Base-by-base conservation (phyloP, 2,329 filamentous ascomycete genomes). In the Scedosporium apiospermum region DNA sequence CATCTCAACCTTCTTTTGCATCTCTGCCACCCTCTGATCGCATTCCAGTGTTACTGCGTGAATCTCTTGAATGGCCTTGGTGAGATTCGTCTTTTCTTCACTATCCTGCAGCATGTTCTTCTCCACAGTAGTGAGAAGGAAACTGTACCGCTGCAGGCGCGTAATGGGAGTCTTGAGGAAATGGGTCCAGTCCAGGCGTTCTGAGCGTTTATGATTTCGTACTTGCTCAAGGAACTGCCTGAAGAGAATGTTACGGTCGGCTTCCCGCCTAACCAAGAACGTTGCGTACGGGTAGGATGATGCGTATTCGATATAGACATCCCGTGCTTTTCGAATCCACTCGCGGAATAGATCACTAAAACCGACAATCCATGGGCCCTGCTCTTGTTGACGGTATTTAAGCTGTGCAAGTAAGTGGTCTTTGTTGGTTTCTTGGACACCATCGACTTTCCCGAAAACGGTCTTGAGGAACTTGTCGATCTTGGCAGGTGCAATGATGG, bases 311-410 rank as follows among this genome's bases (percentile, higher is more conserved):
- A 97, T 87, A 72, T 98, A 99, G 10, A 91, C 88, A 2, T 83
- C 79, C 73, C 88, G 91, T 38, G 95, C 95, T 74, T 97, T 98
- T 66, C 95, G 86, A 65, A 98, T 96, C 95, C 95, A 99, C 76
- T 99, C 95, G 64, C 95, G 83, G 79, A 99, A 98, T 59, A 99
- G 91, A 70, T 98, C 95, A 71, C 93, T 97, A 75, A 97, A 97
- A 3, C 95, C 95, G 12, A 85, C 81, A 64, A 99, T 88, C 87
- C 92, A 99, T 0, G 95, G 95, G 0, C 95, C 95, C 76, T 99
- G 93, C 72, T 98, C 95, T 70, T 95, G 90, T 73, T 99, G 95
- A 27, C 95, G 87, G 72, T 98, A 99, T 71, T 98, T 98, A 69
- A 99, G 83, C 73, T 97, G 93, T 1, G 93, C 89, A 26, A 99